Percentiles rank a stretch among this genome's conserved stretches.
phyloP scores from a whole-genome alignment of 2,329 filamentous ascomycete genomes.

The Sporothrix sp. region DNA sequence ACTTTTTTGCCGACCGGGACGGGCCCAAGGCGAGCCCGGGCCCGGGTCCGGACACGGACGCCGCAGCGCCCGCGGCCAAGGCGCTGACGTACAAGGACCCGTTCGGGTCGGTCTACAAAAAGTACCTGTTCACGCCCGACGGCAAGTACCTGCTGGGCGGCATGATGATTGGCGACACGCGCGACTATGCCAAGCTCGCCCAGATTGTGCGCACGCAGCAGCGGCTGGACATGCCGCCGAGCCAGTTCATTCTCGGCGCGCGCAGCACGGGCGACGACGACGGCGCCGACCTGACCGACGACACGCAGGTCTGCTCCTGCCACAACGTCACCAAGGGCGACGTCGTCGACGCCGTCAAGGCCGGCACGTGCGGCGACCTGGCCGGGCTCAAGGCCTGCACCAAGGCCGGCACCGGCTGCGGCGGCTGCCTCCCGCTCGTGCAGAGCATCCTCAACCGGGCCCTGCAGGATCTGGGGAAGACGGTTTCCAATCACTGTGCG shows the following conservation, averaged over 20 bases:
- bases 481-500: slow-evolving; percentile 63
- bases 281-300: slow-evolving; percentile 65
- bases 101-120: slow-evolving; percentile 83
- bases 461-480: slow-evolving; percentile 75
- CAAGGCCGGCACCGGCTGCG: slow-evolving; percentile 84
- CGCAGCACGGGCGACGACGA: slow-evolving; percentile 66
- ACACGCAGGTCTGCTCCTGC: slow-evolving; percentile 84
- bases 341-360: slow-evolving; percentile 60
- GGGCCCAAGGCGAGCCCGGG: slow-evolving; percentile 64
- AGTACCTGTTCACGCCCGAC: slow-evolving; percentile 82
- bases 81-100: slow-evolving; percentile 82
- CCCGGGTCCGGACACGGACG: slow-evolving; percentile 36
- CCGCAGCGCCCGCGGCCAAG: slow-evolving; percentile 58
- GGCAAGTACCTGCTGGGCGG: slow-evolving; percentile 87
- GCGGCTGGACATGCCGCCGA: slow-evolving; percentile 64
- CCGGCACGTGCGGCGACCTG: slow-evolving; percentile 70
- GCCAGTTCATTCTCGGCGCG: slow-evolving; percentile 73
- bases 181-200: slow-evolving; percentile 81
- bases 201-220: slow-evolving; percentile 81
- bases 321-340: slow-evolving; percentile 88
- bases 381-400: slow-evolving; percentile 81
- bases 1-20: slow-evolving; percentile 84
- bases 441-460: slow-evolving; percentile 85
- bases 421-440: slow-evolving; percentile 81
- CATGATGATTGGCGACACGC: slow-evolving; percentile 94